Percentiles rank a stretch among this genome's conserved stretches.
These are phyloP conservation scores for Middelhovenomyces tepae DNA, from an alignment of 805 yeast species.

Conservation along the genomic window DNA sequence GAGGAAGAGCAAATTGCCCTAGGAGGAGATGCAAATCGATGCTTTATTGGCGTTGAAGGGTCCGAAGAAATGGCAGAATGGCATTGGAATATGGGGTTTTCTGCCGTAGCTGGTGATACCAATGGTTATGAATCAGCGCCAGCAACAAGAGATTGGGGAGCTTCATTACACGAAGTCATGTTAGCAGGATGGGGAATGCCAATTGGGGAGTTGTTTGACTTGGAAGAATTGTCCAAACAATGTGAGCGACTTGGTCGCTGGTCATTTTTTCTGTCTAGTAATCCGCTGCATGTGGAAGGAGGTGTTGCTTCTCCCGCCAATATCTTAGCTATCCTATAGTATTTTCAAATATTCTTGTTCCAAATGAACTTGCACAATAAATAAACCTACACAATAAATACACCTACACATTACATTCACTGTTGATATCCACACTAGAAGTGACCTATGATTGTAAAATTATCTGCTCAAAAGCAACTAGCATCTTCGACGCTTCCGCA, in stretches of 20 bases:
- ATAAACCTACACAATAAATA: too few relatives aligned
- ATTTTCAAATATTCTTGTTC: too few relatives aligned
- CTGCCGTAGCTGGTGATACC: conserved; percentile 26
- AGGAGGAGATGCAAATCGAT: too few relatives aligned
- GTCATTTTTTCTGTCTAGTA: conserved; percentile 26
- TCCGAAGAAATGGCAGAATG: conserved; percentile 21
- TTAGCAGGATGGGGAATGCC: conserved; percentile 30
- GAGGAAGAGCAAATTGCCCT: conserved; percentile 10
- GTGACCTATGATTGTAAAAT: too few relatives aligned
- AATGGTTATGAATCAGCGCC: conserved; percentile 23
- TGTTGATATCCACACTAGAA: too few relatives aligned
- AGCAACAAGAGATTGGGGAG: conserved; percentile 2
- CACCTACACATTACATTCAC: too few relatives aligned
- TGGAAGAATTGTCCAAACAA: conserved; percentile 23
- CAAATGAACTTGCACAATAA: too few relatives aligned
- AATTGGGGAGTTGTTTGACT: conserved; percentile 29
- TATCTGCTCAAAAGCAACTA: too few relatives aligned
- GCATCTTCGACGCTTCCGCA: too few relatives aligned
- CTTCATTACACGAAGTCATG: conserved; percentile 14
- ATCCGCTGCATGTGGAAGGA: conserved; percentile 28
- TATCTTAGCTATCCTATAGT: conserved; percentile 36
- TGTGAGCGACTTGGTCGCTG: conserved; percentile 23
- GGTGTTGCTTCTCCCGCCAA: conserved; percentile 33
- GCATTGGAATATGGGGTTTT: conserved; percentile 24
- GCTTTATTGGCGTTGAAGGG: conserved; percentile 22